phyloP scores from a whole-genome alignment of 2,329 filamentous ascomycete species.

The Ophiostoma sp. region DNA sequence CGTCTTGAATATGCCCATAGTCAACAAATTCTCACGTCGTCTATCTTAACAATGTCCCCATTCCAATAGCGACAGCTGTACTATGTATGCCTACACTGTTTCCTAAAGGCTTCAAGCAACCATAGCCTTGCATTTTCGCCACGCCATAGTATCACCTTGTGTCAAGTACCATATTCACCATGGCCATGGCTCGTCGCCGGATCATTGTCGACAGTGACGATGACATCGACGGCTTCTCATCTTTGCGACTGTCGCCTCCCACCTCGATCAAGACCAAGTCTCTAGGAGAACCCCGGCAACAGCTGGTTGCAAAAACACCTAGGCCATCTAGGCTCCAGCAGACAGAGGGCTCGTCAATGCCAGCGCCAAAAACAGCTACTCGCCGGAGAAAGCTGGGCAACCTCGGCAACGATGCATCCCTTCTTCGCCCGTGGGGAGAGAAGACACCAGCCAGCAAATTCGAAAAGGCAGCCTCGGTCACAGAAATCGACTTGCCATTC shows the following conservation, averaged over 20 bases:
- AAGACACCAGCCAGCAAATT: not conserved
- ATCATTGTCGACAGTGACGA: not conserved
- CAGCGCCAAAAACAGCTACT: not conserved
- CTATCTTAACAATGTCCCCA: not conserved
- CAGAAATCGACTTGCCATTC: conserved; percentile 15
- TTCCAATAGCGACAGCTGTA: not conserved
- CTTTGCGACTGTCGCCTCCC: not conserved
- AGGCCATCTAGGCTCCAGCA: not conserved
- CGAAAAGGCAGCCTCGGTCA: not conserved
- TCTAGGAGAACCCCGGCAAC: not conserved
- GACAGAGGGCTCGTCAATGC: conserved; percentile 1
- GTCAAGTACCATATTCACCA: not conserved
- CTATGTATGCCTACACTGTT: not conserved
- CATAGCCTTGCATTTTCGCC: not conserved
- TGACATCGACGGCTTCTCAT: not conserved
- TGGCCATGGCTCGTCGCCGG: not conserved
- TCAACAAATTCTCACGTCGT: not conserved
- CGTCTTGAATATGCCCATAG: not conserved
- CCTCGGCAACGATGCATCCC: not conserved
- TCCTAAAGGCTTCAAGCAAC: not conserved
- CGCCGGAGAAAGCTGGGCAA: conserved; percentile 15
- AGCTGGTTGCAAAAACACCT: not conserved
- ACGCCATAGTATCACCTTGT: not conserved
- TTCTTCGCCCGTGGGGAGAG: conserved; percentile 19
- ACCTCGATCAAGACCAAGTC: not conserved